These are phyloP conservation scores for Penicillium sclerotiorum DNA, from an alignment of 2,329 filamentous ascomycete genomes.

Conservation along the genomic window DNA sequence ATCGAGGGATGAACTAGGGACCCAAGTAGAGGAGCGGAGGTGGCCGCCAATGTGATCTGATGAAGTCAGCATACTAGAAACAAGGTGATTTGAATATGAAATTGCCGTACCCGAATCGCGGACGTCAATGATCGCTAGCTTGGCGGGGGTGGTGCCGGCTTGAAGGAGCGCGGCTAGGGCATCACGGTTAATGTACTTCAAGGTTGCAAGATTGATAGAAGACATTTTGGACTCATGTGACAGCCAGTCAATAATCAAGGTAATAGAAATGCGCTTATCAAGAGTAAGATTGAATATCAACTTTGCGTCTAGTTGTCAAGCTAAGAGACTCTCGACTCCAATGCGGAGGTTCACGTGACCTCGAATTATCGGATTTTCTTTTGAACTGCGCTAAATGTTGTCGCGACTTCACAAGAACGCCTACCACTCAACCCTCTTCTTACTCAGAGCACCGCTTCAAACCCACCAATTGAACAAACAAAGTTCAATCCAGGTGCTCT, in stretches of 20 bases:
- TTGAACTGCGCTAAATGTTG: slow-evolving; percentile 4
- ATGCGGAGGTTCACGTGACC: slow-evolving; percentile 24
- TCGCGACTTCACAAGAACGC: slow-evolving; percentile 6
- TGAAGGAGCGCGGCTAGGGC: slow-evolving; percentile 69
- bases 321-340: no score
- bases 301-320: no score
- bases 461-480: slow-evolving; percentile 4
- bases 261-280: no score
- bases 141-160: slow-evolving; percentile 47
- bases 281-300: no score
- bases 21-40: slow-evolving; percentile 75
- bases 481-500: slow-evolving; percentile 2
- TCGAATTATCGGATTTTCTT: slow-evolving; percentile 28
- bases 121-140: slow-evolving; percentile 80
- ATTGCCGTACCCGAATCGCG: slow-evolving; percentile 69
- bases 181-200: slow-evolving; percentile 69
- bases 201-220: slow-evolving; percentile 62
- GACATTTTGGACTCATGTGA: slow-evolving; percentile 39
- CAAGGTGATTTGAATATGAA: not conserved
- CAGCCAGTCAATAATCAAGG: no score
- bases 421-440: slow-evolving; percentile 8
- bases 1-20: slow-evolving; percentile 74
- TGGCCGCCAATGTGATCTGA: slow-evolving; percentile 88
- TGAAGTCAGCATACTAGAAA: not conserved
- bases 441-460: not conserved